These are phyloP conservation scores for Harrya chromipes DNA, from an alignment of 768 basidiomycete genomes.

Conservation along the genomic window DNA sequence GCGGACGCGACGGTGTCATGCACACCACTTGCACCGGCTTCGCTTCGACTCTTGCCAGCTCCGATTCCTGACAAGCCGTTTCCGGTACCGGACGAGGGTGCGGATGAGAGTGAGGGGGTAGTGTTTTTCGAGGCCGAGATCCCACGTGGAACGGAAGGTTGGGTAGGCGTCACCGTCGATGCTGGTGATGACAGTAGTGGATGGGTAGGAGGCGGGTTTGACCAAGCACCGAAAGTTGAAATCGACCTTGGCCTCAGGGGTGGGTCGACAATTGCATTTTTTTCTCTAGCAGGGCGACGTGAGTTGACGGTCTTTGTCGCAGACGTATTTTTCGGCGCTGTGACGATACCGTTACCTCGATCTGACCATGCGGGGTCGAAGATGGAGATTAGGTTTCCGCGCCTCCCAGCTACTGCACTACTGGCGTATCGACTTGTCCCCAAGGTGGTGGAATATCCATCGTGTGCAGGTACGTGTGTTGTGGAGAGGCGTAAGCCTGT, in stretches of 20 bases:
- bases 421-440: conserved; percentile 60
- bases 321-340: conserved; percentile 41
- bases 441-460: conserved; percentile 10
- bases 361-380: conserved; percentile 35
- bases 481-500: neutral
- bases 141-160: conserved; percentile 25
- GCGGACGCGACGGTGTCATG: conserved; percentile 33
- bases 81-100: conserved; percentile 64
- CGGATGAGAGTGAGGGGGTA: conserved; percentile 73
- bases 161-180: conserved; percentile 55
- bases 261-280: conserved; percentile 28
- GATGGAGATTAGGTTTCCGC: conserved; percentile 49
- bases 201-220: conserved; percentile 61
- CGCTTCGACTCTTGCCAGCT: conserved; percentile 61
- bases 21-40: conserved; percentile 39
- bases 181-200: conserved; percentile 48
- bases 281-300: conserved; percentile 3
- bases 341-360: conserved; percentile 32
- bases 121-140: conserved; percentile 59
- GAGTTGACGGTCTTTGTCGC: conserved; percentile 7
- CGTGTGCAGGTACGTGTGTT: conserved; percentile 30
- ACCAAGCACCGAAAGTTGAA: conserved; percentile 30
- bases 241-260: conserved; percentile 40
- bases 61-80: conserved; percentile 52
- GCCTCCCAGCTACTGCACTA: conserved; percentile 55